Base-by-base conservation (phyloP, 768 basidiomycete genomes). In the Clavaria fumosa region DNA sequence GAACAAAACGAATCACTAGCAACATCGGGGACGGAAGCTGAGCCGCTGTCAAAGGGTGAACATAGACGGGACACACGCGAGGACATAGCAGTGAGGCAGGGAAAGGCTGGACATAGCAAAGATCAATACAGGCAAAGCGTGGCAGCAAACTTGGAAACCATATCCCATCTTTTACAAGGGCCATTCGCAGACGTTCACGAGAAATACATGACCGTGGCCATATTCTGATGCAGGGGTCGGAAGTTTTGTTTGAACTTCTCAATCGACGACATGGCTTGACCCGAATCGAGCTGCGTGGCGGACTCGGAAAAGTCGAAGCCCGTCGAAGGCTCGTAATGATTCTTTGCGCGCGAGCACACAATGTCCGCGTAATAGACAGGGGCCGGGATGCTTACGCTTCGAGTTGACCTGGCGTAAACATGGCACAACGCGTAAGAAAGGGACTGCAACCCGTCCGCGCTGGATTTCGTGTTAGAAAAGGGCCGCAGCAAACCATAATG, bases 311-410 rank as follows among this genome's bases (percentile, higher is more conserved):
- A 63, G 45, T 76, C 69, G 0, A 81, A 44, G 3, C 18, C 35
- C 7, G 19, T 12, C 5, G 19, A 14, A 1, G 83, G 81, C 40
- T 76, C 70, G 46, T 79, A 85, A 46, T 86, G 82, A 47, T 83
- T 81, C 57, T 79, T 83, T 0, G 82, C 78, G 3, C 84, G 69
- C 1, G 78, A 64, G 50, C 83, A 86, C 14, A 74, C 65, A 31
- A 41, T 43, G 18, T 41, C 38, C 4, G 41, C 43, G 39, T 44
- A 84, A 46, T 84, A 84, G 0, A 84, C 80, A 0, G 82, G 82
- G 0, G 81, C 82, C 0, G 82, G 82, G 35, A 84, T 83, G 0
- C 82, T 84, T 1, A 84, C 82, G 0, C 80, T 79, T 17, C 82
- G 73, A 3, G 81, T 84, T 7, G 80, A 72, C 2, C 82, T 69